These are phyloP conservation scores for Eucalyptus pauciflora DNA, from an alignment of 345 rosid species.

Conservation along the genomic window DNA sequence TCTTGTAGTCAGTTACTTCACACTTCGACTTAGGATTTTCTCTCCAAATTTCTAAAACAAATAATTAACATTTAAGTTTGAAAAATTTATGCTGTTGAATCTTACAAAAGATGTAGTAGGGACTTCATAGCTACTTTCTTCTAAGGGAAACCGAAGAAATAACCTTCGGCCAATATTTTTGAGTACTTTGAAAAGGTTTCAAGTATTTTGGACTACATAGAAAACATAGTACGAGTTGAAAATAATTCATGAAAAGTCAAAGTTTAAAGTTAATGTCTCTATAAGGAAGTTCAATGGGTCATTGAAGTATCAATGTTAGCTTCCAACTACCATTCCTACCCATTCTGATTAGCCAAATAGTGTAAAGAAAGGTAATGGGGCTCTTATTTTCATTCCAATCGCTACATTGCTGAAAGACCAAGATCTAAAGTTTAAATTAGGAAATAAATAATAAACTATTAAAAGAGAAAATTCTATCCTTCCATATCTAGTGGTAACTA, in stretches of 20 bases:
- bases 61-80: background rate
- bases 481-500: background rate
- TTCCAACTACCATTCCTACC: background rate
- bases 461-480: too few relatives aligned
- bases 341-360: background rate
- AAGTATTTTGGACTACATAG: background rate
- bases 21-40: background rate
- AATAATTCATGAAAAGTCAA: background rate
- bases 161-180: background rate
- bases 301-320: background rate
- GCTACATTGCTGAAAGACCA: background rate
- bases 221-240: background rate
- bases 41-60: background rate
- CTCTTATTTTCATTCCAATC: background rate
- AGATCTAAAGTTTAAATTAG: background rate
- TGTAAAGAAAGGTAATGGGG: background rate
- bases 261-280: background rate
- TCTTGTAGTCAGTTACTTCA: background rate
- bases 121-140: background rate
- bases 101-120: background rate
- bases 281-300: background rate
- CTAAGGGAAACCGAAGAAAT: background rate
- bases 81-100: background rate
- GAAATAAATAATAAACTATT: background rate
- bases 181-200: background rate